These are phyloP conservation scores for Calendula officinalis DNA, from an alignment of 129 eudicot genomes.

Conservation along the genomic window DNA sequence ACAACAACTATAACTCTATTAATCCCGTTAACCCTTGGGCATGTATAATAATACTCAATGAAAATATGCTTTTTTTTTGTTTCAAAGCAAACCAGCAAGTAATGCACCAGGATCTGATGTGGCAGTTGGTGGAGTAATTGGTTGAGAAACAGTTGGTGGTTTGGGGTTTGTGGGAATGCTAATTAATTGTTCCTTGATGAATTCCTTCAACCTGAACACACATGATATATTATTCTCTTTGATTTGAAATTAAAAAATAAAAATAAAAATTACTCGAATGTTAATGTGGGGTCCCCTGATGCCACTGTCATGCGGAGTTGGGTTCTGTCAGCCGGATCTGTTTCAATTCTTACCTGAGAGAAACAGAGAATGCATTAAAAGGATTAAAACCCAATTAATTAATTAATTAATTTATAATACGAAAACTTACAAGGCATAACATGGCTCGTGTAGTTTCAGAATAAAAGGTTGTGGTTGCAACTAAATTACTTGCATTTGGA, in stretches of 20 bases:
- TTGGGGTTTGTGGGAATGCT: slow-evolving; percentile 57
- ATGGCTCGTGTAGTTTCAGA: slow-evolving; percentile 91
- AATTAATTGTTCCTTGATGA: slow-evolving; percentile 73
- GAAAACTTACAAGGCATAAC: slow-evolving; percentile 74
- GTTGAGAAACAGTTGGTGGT: slow-evolving; percentile 39
- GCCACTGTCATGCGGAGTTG: slow-evolving; percentile 93
- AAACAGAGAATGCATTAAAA: neutral
- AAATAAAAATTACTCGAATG: slow-evolving; percentile 71
- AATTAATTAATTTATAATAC: neutral
- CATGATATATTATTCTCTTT: neutral
- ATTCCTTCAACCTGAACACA: slow-evolving; percentile 66
- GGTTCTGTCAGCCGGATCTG: slow-evolving; percentile 96
- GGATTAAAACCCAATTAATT: neutral
- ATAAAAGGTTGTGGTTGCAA: slow-evolving; percentile 83
- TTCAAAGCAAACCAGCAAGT: slow-evolving; percentile 83
- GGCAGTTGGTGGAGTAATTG: slow-evolving; percentile 34
- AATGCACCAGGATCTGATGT: slow-evolving; percentile 78
- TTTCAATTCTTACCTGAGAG: slow-evolving; percentile 76
- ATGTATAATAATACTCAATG: neutral
- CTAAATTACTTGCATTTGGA: slow-evolving; percentile 87
- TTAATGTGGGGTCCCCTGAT: slow-evolving; percentile 84
- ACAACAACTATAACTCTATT: neutral
- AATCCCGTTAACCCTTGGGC: neutral
- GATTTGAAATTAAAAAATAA: neutral
- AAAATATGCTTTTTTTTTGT: slow-evolving; percentile 5